Percentiles rank a stretch among this genome's conserved stretches.
Evolutionary conservation across 495 filamentous ascomycete genomes (phyloP).

Genomic region (Xylaria intraflava): DNA sequence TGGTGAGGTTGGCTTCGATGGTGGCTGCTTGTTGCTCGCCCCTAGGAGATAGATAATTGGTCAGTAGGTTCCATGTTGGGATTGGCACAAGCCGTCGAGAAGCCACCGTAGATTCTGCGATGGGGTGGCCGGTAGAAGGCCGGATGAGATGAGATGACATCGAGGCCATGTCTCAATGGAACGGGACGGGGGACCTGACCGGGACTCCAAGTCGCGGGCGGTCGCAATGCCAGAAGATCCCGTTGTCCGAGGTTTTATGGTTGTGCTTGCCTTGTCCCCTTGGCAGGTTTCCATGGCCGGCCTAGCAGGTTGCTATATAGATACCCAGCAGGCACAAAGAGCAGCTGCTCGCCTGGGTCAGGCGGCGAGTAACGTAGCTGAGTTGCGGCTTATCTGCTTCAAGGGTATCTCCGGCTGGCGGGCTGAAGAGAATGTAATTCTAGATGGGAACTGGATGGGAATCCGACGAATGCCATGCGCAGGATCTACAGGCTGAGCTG

Average conservation of each 20-base stretch:
- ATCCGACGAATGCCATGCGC: constrained; percentile 6
- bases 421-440: background rate
- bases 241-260: background rate
- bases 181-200: too few species aligned
- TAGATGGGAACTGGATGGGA: constrained; percentile 7
- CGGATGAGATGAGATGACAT: background rate
- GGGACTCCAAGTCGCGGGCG: background rate
- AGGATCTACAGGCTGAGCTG: background rate
- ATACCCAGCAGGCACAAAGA: too few species aligned
- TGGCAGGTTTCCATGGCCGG: background rate
- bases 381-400: background rate
- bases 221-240: background rate
- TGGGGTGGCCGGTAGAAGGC: too few species aligned
- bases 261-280: background rate
- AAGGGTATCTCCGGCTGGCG: constrained; percentile 3
- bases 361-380: background rate
- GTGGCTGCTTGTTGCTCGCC: constrained; percentile 49
- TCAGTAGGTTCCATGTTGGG: background rate
- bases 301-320: background rate
- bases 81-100: background rate
- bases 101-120: background rate
- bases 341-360: too few species aligned
- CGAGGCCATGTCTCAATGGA: background rate
- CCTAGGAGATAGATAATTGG: constrained; percentile 25
- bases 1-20: constrained; percentile 48